phyloP scores from a whole-genome alignment of 805 yeast genomes.

The Candida odintsovae region DNA sequence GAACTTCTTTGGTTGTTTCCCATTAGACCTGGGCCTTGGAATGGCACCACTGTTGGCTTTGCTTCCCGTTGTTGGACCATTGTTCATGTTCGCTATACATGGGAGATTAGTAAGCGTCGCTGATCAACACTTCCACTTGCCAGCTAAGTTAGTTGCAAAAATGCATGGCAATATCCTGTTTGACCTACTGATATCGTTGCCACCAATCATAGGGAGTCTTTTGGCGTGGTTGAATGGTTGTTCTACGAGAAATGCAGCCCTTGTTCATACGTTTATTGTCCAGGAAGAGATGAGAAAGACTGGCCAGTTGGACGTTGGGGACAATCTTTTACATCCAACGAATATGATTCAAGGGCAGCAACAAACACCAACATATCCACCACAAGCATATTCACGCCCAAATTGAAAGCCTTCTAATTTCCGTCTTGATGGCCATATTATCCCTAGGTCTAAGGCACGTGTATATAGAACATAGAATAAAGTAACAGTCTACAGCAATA shows the following conservation, averaged over 20 bases:
- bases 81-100: constrained; percentile 74
- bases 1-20: constrained; percentile 75
- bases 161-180: constrained; percentile 71
- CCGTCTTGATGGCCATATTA: not conserved
- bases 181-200: constrained; percentile 69
- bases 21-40: constrained; percentile 72
- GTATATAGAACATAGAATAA: not conserved
- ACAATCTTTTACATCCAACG: not conserved
- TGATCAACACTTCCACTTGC: constrained; percentile 48
- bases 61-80: constrained; percentile 82
- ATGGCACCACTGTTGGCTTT: constrained; percentile 67
- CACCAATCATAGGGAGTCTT: constrained; percentile 76
- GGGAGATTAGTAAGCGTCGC: constrained; percentile 60
- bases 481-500: not conserved
- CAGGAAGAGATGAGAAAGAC: constrained; percentile 10
- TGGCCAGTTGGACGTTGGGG: not conserved
- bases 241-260: constrained; percentile 83
- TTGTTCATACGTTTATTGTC: constrained; percentile 45
- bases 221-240: constrained; percentile 80
- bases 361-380: not conserved
- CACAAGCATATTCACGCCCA: not conserved
- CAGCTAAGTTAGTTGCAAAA: constrained; percentile 53
- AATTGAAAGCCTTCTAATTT: not conserved
- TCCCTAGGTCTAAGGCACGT: not conserved
- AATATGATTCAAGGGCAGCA: not conserved